Conservation (phyloP, 164 flowering plant genomes). For the Paratinospora sagittata region DNA sequence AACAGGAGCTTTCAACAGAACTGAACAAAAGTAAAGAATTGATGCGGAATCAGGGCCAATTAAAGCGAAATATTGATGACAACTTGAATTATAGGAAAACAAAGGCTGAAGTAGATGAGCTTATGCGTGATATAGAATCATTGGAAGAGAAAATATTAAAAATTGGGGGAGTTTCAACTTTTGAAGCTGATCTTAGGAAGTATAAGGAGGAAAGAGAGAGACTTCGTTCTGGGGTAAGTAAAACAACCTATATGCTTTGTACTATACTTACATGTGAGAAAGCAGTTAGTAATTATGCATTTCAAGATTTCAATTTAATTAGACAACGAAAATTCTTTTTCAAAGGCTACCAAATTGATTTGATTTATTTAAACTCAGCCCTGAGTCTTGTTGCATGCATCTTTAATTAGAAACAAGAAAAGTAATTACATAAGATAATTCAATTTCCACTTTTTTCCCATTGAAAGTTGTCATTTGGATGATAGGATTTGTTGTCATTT, state of each 20-base stretch:
- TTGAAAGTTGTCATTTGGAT: neutral
- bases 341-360: neutral
- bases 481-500: neutral
- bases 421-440: no score
- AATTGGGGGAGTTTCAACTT: constrained; percentile 57
- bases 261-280: neutral
- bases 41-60: constrained; percentile 47
- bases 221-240: constrained; percentile 76
- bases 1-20: constrained; percentile 50
- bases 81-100: constrained; percentile 75
- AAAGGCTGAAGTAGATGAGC: constrained; percentile 68
- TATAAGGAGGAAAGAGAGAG: constrained; percentile 68
- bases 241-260: neutral
- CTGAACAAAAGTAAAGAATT: constrained; percentile 52
- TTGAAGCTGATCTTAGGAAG: constrained; percentile 58
- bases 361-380: neutral
- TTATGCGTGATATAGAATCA: constrained; percentile 60
- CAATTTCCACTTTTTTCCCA: no score
- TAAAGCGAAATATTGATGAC: constrained; percentile 79
- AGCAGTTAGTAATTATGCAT: neutral
- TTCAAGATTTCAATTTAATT: neutral
- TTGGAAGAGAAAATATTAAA: constrained; percentile 59
- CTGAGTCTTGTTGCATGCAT: neutral
- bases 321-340: neutral
- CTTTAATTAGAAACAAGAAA: neutral